phyloP scores from a whole-genome alignment of 495 filamentous ascomycete species.

The Cairneyella variabilis region DNA sequence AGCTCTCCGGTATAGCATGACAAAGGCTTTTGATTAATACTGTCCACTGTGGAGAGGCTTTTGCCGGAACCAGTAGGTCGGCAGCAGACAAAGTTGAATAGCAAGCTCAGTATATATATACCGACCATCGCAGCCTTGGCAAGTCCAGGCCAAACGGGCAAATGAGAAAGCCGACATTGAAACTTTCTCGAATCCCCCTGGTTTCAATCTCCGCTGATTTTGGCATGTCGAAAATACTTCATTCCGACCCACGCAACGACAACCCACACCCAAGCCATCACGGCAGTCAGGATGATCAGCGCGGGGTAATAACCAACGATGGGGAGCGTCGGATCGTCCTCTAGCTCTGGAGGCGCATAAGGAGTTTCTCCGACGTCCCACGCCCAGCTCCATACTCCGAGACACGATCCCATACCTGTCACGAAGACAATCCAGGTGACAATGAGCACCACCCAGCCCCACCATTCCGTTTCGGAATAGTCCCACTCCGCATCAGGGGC shows the following conservation, averaged over 20 bases:
- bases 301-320: constrained; percentile 97
- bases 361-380: constrained; percentile 98
- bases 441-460: constrained; percentile 89
- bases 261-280: constrained; percentile 99
- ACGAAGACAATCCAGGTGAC: constrained; percentile 95
- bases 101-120: too few species aligned
- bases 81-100: too few species aligned
- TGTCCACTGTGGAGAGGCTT: too few species aligned
- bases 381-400: constrained; percentile 99
- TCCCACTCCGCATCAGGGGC: constrained; percentile 61
- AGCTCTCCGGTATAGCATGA: too few species aligned
- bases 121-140: too few species aligned
- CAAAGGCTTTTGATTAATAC: too few species aligned
- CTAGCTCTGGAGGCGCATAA: constrained; percentile 86
- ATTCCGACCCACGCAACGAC: constrained; percentile 95
- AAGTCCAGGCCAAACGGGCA: too few species aligned
- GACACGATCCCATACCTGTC: constrained; percentile 88
- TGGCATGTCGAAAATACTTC: constrained; percentile 98
- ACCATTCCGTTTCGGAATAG: constrained; percentile 91
- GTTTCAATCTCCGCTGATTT: constrained; percentile 56
- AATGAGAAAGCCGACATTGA: too few species aligned
- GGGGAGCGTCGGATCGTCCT: constrained; percentile 88
- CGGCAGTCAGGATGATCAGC: constrained; percentile 81
- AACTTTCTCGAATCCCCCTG: too few species aligned
- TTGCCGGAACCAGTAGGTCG: too few species aligned